Evolutionary conservation across 768 basidiomycete genomes (phyloP).

Genomic region (Pleurotus platypus): DNA sequence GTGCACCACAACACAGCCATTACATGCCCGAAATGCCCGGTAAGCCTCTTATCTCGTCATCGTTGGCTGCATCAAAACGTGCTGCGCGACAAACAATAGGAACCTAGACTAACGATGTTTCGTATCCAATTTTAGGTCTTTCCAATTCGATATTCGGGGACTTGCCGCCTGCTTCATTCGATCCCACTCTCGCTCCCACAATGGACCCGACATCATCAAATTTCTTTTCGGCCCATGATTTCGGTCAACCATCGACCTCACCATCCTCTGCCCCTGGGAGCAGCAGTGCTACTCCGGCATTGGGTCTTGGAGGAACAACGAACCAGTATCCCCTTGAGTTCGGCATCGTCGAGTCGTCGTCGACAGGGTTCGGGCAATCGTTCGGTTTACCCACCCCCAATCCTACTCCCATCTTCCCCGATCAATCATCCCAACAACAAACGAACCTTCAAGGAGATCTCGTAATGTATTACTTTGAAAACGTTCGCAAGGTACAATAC

Average conservation of each 20-base stretch:
- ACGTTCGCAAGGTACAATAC: constrained; percentile 65
- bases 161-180: constrained; percentile 29
- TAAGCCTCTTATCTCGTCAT: constrained; percentile 23
- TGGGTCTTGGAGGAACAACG: no score
- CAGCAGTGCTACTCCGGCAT: no score
- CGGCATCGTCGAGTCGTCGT: no score
- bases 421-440: not conserved
- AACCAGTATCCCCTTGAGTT: no score
- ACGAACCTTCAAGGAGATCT: constrained; percentile 42
- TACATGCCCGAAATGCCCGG: constrained; percentile 39
- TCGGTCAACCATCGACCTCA: not conserved
- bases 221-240: constrained; percentile 16
- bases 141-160: constrained; percentile 36
- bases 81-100: not conserved
- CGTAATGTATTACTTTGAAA: constrained; percentile 72
- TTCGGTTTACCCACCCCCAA: constrained; percentile 1
- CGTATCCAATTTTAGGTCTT: constrained; percentile 24
- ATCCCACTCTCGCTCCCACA: constrained; percentile 15
- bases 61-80: not conserved
- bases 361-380: constrained; percentile 29
- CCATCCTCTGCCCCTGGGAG: not conserved
- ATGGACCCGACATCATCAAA: not conserved
- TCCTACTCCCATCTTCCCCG: not conserved
- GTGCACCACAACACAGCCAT: constrained; percentile 12
- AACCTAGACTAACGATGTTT: constrained; percentile 15